phyloP scores from a whole-genome alignment of 495 filamentous ascomycete genomes.

The Penicillium canescens region DNA sequence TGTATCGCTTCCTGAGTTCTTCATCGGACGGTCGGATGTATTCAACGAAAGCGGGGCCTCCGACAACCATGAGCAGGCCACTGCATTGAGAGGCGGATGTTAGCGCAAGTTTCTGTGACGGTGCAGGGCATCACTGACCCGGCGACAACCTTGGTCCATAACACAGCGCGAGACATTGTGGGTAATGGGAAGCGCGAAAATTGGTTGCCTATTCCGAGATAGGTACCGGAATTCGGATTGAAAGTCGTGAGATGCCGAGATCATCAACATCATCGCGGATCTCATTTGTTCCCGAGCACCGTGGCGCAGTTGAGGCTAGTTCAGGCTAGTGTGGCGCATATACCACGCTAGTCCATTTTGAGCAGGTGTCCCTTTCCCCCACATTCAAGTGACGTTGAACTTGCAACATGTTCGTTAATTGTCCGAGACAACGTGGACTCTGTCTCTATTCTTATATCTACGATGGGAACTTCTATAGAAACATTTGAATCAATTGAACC shows the following conservation, averaged over 20 bases:
- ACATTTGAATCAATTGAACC: too few relatives aligned
- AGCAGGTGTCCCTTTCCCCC: neutral
- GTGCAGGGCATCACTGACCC: conserved; percentile 38
- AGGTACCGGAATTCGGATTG: neutral
- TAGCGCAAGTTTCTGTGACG: conserved; percentile 6
- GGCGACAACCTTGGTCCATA: conserved; percentile 56
- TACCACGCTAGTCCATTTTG: neutral
- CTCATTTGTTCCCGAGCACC: conserved; percentile 17
- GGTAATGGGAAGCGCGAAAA: neutral
- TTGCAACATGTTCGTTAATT: too few relatives aligned
- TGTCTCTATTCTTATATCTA: too few relatives aligned
- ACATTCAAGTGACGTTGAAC: neutral
- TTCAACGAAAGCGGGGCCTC: conserved; percentile 81
- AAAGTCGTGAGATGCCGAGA: conserved; percentile 1
- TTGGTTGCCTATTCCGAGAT: neutral
- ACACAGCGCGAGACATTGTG: conserved; percentile 51
- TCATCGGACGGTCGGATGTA: conserved; percentile 85
- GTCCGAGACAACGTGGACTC: too few relatives aligned
- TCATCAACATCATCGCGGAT: conserved; percentile 23
- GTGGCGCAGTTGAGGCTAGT: conserved; percentile 17
- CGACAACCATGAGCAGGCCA: conserved; percentile 66
- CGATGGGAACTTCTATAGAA: too few relatives aligned
- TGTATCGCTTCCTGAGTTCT: conserved; percentile 90
- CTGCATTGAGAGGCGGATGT: conserved; percentile 42
- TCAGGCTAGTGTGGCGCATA: conserved; percentile 10